Evolutionary conservation across 2,329 filamentous ascomycete species (phyloP).

Genomic region (Arthrobotrys conoides): DNA sequence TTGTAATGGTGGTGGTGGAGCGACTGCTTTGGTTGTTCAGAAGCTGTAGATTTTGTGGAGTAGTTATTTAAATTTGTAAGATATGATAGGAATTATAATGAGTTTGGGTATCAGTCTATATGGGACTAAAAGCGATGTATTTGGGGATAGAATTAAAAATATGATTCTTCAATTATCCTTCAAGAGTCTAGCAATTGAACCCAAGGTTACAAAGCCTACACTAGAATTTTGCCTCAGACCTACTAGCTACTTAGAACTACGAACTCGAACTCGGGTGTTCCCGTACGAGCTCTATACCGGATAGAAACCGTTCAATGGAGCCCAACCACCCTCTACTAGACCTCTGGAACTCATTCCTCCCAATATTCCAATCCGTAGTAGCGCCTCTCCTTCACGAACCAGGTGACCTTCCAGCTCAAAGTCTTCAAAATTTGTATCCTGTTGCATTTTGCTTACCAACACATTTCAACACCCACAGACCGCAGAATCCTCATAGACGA

Average conservation of each 20-base stretch:
- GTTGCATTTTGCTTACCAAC: slow-evolving; percentile 58
- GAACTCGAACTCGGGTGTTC: no score
- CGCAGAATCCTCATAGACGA: slow-evolving; percentile 22
- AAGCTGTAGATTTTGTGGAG: slow-evolving; percentile 72
- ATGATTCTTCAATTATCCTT: no score
- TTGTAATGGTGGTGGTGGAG: slow-evolving; percentile 95
- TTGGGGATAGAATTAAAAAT: neutral
- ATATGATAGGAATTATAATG: slow-evolving; percentile 21
- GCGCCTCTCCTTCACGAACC: slow-evolving; percentile 15
- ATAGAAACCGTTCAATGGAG: neutral
- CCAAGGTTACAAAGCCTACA: no score
- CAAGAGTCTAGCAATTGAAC: no score
- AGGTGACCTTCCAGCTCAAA: neutral
- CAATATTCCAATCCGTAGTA: slow-evolving; percentile 18
- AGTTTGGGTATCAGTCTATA: neutral
- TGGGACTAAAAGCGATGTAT: neutral
- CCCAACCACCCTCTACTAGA: neutral
- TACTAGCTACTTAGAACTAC: no score
- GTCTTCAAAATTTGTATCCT: neutral
- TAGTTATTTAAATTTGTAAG: slow-evolving; percentile 65
- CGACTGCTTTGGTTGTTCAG: slow-evolving; percentile 92
- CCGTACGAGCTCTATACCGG: no score
- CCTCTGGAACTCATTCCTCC: slow-evolving; percentile 25
- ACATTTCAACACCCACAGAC: slow-evolving; percentile 22
- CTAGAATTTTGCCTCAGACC: no score